Conservation (phyloP, 805 yeast genomes). For the Barnettozyma wickerhamii region DNA sequence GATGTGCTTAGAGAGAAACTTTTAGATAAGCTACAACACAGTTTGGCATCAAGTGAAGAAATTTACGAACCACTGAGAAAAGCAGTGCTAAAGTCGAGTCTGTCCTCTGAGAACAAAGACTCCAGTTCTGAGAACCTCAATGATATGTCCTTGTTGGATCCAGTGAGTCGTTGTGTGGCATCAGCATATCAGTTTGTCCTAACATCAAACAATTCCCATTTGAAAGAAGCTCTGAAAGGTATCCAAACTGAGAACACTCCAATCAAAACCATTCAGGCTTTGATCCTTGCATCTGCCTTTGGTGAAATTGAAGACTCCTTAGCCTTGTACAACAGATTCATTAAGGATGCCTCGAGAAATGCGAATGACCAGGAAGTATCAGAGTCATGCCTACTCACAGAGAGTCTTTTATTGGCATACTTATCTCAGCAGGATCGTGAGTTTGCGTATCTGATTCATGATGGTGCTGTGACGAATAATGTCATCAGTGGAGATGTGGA, state of each 20-base stretch:
- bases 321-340: conserved; percentile 42
- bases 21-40: no score
- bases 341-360: conserved; percentile 32
- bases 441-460: conserved; percentile 47
- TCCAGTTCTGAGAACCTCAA: no score
- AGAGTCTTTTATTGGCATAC: conserved; percentile 40
- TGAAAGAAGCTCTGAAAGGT: neutral
- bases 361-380: conserved; percentile 33
- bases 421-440: conserved; percentile 46
- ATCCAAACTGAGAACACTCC: neutral
- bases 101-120: no score
- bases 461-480: conserved; percentile 39
- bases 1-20: no score
- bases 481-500: conserved; percentile 38
- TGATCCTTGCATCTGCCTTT: conserved; percentile 38
- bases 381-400: conserved; percentile 40
- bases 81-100: no score
- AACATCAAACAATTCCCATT: neutral
- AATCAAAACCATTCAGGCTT: conserved; percentile 31
- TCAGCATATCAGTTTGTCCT: conserved; percentile 7
- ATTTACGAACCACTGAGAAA: no score
- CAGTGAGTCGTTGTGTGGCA: neutral
- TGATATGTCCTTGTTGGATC: neutral
- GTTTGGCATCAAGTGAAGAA: no score
- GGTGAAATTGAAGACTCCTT: conserved; percentile 38